A percentile compares a stretch with the other conserved stretches of the same genome.
Conservation (phyloP, 176 grass and related monocot species). For the Typha latifolia region DNA sequence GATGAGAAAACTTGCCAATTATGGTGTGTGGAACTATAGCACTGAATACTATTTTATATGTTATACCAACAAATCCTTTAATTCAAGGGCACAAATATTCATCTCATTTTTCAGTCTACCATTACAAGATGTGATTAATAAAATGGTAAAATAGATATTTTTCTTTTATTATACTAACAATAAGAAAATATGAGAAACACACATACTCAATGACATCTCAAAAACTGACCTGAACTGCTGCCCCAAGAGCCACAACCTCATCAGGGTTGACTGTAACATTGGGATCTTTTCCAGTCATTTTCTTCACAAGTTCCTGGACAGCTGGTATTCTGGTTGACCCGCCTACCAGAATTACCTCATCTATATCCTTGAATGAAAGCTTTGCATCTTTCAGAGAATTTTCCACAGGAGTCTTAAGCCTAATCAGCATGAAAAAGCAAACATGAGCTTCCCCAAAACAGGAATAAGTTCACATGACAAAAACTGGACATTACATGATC, state of each 20-base stretch:
- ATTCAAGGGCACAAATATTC: no score
- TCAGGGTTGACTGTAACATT: slow-evolving; percentile 99
- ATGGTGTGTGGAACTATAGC: no score
- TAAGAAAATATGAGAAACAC: not conserved
- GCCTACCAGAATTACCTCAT: slow-evolving; percentile 96
- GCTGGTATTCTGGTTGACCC: slow-evolving; percentile 94
- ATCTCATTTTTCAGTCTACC: no score
- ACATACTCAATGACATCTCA: slow-evolving; percentile 10
- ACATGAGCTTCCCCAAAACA: not conserved
- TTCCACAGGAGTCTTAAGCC: slow-evolving; percentile 82
- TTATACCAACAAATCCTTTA: no score
- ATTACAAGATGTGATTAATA: no score
- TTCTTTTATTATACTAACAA: no score
- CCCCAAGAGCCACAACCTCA: slow-evolving; percentile 94
- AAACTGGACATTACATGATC: not conserved
- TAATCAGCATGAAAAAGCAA: slow-evolving; percentile 16
- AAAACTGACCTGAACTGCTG: slow-evolving; percentile 75
- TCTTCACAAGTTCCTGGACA: slow-evolving; percentile 85
- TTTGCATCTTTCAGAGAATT: slow-evolving; percentile 91
- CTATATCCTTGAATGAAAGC: slow-evolving; percentile 65
- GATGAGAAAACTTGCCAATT: no score
- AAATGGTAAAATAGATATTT: no score
- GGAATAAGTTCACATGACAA: not conserved
- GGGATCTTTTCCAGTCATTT: slow-evolving; percentile 86
- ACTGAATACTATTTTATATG: no score